Evolutionary conservation across 148 eudicot species (phyloP).

Genomic region (Rhododendron molle): DNA sequence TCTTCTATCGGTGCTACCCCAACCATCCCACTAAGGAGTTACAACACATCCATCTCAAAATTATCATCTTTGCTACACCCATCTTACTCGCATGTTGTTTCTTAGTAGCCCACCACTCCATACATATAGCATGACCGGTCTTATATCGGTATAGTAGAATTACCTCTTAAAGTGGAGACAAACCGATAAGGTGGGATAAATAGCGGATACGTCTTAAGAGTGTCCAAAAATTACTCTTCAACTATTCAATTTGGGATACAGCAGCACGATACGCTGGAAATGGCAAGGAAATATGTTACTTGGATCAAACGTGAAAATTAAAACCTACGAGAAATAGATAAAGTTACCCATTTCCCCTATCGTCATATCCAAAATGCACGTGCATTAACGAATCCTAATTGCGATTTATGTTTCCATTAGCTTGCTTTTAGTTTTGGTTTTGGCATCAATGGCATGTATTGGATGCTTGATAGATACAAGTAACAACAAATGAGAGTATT

Average conservation of each 20-base stretch:
- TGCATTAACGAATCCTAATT: background rate
- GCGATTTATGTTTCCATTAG: background rate
- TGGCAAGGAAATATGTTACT: background rate
- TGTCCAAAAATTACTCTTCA: background rate
- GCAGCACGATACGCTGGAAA: background rate
- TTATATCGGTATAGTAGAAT: background rate
- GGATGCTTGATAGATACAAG: background rate
- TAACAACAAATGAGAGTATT: background rate
- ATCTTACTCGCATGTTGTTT: background rate
- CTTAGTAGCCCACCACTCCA: background rate
- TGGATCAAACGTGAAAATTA: background rate
- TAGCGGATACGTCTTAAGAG: background rate
- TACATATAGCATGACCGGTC: background rate
- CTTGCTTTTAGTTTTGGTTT: background rate
- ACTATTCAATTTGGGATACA: background rate
- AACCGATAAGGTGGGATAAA: background rate
- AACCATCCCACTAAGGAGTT: background rate
- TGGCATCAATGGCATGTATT: background rate
- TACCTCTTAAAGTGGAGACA: background rate
- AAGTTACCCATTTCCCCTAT: background rate
- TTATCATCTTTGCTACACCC: background rate
- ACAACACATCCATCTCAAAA: background rate
- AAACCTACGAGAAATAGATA: background rate
- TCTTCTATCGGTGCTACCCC: background rate
- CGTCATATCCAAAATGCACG: background rate